Evolutionary conservation across 2,329 filamentous ascomycete genomes (phyloP), one percentile per base, ranked within the genome.

Genomic region (Penicillium polonicum): DNA sequence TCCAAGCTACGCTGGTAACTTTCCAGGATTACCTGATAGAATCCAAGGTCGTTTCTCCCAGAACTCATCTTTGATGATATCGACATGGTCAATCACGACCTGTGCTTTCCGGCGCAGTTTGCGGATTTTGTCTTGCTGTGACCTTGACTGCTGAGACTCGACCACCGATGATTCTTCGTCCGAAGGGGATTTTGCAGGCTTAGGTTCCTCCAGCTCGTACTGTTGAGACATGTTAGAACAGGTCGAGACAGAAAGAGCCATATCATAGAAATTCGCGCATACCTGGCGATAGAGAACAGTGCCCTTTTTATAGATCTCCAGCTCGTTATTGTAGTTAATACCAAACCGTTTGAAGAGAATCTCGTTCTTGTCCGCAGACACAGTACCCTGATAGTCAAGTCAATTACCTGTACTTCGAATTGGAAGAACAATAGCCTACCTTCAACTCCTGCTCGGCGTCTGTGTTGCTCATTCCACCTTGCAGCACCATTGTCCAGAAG

Each of bases 301-400:
- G 5, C 94, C 94, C 73, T 97, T 99, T 74, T 88, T 94, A 75
- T 85, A 96, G 17, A 97, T 92, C 62, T 95, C 91, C 0, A 86
- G 86, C 74, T 99, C 94, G 65, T 96, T 94, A 75, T 99, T 99
- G 78, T 99, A 99, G 76, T 99, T 99, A 72, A 97, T 92, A 3
- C 87, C 85, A 74, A 96, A 97, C 27, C 83, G 83, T 2, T 87
- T 89, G 74, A 94, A 99, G 15, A 99, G 78, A 21, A 99, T 95
- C 78, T 99, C 94, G 70, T 99, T 94, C 78, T 99, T 99, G 69
- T 97, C 92, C 3, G 86, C 82, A 3, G 92, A 85, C 1, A 95
- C 76, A 0, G 92, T 95, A 3, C 93, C 92, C 89, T 92, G 48
- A 12, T 48, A 44, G n/a, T 38, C 35, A 31, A 65, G 48, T 54